These are phyloP conservation scores for Cornus kousa DNA, from an alignment of 148 eudicot species.

Conservation along the genomic window DNA sequence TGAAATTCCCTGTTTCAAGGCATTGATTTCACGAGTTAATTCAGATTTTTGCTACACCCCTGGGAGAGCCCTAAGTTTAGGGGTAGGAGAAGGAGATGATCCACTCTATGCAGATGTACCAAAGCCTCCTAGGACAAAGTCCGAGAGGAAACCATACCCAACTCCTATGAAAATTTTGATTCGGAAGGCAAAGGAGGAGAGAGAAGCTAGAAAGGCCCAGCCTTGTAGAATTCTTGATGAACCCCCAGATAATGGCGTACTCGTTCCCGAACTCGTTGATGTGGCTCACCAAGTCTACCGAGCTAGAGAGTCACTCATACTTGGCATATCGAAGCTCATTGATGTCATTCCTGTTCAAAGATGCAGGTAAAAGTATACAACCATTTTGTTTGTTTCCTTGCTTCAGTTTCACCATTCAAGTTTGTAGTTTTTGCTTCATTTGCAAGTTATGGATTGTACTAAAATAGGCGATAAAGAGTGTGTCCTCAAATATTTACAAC, in stretches of 20 bases:
- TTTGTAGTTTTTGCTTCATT: too few species aligned
- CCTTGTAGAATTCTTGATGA: conserved; percentile 54
- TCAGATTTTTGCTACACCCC: neutral
- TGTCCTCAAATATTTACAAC: too few species aligned
- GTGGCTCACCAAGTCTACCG: conserved; percentile 48
- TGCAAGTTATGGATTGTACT: too few species aligned
- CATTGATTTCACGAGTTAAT: neutral
- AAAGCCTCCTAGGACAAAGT: conserved; percentile 35
- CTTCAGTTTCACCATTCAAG: neutral
- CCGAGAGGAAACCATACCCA: conserved; percentile 59
- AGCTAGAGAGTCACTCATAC: conserved; percentile 42
- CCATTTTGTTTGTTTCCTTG: neutral
- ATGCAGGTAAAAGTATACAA: conserved; percentile 42
- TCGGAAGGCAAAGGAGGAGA: conserved; percentile 57
- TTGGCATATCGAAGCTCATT: conserved; percentile 49
- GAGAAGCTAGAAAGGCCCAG: conserved; percentile 37
- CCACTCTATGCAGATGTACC: conserved; percentile 46
- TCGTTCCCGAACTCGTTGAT: conserved; percentile 53
- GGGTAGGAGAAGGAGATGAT: conserved; percentile 35
- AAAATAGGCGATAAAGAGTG: too few species aligned
- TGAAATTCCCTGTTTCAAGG: neutral
- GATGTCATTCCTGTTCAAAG: conserved; percentile 31
- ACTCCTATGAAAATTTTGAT: conserved; percentile 57
- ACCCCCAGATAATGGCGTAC: conserved; percentile 60
- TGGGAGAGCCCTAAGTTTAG: conserved; percentile 21